These are phyloP conservation scores for Alternaria alternata DNA, from an alignment of 2,329 filamentous ascomycete genomes.

Conservation along the genomic window DNA sequence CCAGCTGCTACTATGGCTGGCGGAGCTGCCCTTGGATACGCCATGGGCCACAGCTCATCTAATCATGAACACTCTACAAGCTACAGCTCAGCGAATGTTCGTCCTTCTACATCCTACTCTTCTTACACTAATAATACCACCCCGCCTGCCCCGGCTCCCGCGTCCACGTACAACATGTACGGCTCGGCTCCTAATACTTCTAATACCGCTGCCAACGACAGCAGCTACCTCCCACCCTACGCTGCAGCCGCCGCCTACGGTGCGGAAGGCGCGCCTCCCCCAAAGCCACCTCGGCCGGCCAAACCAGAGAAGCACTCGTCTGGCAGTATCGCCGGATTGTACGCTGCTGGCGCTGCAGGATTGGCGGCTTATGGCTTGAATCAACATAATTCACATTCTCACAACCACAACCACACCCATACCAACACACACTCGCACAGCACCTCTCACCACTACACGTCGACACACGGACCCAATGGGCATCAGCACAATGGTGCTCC, in stretches of 20 bases:
- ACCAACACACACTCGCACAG: slow-evolving; percentile 29
- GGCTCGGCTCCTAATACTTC: slow-evolving; percentile 38
- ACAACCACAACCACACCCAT: slow-evolving; percentile 37
- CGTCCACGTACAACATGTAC: slow-evolving; percentile 33
- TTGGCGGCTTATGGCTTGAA: slow-evolving; percentile 57
- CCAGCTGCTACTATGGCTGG: slow-evolving; percentile 48
- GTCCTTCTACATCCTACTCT: slow-evolving; percentile 35
- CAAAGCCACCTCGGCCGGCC: slow-evolving; percentile 46
- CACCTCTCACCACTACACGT: slow-evolving; percentile 33
- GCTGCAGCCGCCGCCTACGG: slow-evolving; percentile 25
- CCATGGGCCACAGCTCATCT: slow-evolving; percentile 45
- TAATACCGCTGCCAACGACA: slow-evolving; percentile 40
- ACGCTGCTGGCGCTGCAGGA: slow-evolving; percentile 57
- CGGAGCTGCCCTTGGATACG: slow-evolving; percentile 56
- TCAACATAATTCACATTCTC: slow-evolving; percentile 48
- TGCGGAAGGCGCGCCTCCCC: slow-evolving; percentile 35
- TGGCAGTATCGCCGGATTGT: slow-evolving; percentile 54
- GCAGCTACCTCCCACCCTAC: slow-evolving; percentile 44
- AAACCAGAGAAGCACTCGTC: slow-evolving; percentile 56
- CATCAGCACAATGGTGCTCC: slow-evolving; percentile 28
- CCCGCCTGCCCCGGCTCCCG: slow-evolving; percentile 19
- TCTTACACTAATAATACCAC: slow-evolving; percentile 34
- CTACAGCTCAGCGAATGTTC: slow-evolving; percentile 34
- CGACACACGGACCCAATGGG: slow-evolving; percentile 40
- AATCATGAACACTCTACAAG: slow-evolving; percentile 36